Evolutionary conservation across 768 basidiomycete species (phyloP), one percentile per base, ranked within the genome.

Genomic region (Suillus occidentalis): DNA sequence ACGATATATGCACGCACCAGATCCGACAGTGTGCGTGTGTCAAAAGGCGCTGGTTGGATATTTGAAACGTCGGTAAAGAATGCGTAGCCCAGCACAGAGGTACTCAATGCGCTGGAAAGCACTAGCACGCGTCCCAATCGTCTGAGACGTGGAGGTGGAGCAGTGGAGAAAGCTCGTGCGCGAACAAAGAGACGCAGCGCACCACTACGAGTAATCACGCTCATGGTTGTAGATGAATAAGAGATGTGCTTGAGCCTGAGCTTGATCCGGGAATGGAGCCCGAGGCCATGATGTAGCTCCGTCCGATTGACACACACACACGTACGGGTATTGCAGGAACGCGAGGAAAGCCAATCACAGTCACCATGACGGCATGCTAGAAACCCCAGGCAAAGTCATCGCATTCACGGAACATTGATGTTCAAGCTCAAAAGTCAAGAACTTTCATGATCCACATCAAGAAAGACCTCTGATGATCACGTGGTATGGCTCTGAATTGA

Each of bases 1-100:
- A 97, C 94, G 39, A 89, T 73, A 71, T 95, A 97, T 2, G 92
- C 79, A 45, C 94, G 85, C 6, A 59, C 25, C 10, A 59, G 28
- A 42, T 43, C 40, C 18, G 58, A 59, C 25, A 59, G 40, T 42
- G 40, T 59, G 25, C 58, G 58, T 12, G 18, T 59, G 28, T 59
- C 58, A 9, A 28, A 59, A 31, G 40, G 25, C 6, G 58, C 18
- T 2, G 58, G 40, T 31, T 40, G 28, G 9, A 10, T 42, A 59
- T 12, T n/a, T 18, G 58, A 59, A 42, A 12, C 58, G 31, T 59
- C 58, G 2, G 25, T 25, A 12, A 42, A 42, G 22, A 59, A 59
- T 42, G 28, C 28, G 28, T 42, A 59, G 28, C 58, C 25, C 25
- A 59, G 14, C 28, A 28, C 25, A 6, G 58, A 42, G 39, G 40